Conservation (phyloP, 2,329 filamentous ascomycete genomes). For the Neofusicoccum umdonicola region DNA sequence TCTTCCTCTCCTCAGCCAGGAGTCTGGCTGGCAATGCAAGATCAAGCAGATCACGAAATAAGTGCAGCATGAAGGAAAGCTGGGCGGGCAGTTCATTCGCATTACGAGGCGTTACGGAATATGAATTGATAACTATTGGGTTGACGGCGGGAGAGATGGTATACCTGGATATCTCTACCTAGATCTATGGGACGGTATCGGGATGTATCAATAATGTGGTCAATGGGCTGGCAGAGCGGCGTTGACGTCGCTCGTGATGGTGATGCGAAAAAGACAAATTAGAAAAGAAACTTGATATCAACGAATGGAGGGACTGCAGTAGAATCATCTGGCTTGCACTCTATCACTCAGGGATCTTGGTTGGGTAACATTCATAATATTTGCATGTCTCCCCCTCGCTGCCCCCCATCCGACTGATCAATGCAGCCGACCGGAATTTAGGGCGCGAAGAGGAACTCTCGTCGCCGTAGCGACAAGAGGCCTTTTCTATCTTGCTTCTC, state of each 20-base stretch:
- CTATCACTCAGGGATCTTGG: neutral
- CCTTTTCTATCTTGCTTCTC: slow-evolving; percentile 50
- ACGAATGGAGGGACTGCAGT: neutral
- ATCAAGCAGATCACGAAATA: slow-evolving; percentile 62
- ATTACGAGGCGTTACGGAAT: slow-evolving; percentile 15
- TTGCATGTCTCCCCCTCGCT: neutral
- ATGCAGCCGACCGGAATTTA: slow-evolving; percentile 14
- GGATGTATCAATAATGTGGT: slow-evolving; percentile 7
- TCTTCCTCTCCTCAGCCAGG: slow-evolving; percentile 76
- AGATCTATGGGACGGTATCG: slow-evolving; percentile 1
- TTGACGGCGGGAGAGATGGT: neutral
- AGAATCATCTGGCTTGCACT: too few relatives aligned
- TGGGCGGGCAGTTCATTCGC: neutral
- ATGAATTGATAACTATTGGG: neutral
- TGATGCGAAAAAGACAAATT: neutral
- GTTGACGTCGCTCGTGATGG: slow-evolving; percentile 3
- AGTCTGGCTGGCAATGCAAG: slow-evolving; percentile 88
- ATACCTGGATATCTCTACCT: slow-evolving; percentile 12
- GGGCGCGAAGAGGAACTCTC: slow-evolving; percentile 4
- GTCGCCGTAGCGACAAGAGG: neutral
- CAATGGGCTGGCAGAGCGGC: neutral
- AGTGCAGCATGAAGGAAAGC: neutral
- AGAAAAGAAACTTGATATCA: neutral
- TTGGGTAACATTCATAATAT: neutral
- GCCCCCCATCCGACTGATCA: slow-evolving; percentile 12